Base-by-base conservation (phyloP, 1,284 basidiomycete genomes). In the Veloboletus limbatus region DNA sequence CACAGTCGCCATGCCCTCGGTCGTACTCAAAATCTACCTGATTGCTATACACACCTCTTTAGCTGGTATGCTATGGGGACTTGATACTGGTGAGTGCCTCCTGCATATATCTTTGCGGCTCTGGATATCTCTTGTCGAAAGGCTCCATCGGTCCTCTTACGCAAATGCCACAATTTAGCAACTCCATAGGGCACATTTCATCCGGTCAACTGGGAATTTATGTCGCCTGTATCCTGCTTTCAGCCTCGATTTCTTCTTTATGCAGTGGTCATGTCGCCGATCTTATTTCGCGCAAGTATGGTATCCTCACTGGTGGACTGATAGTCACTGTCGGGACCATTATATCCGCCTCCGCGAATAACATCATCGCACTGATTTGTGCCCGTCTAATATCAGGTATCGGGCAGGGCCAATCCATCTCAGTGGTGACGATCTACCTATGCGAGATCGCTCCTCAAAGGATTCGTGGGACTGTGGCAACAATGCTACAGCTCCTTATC, bases 371-470 rank as follows among this genome's bases (percentile, higher is more conserved):
- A 49, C 58, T 78, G 25, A 68, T 79, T 28, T 62, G 73, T 18
- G 78, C 75, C 4, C 64, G 78, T 20, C 69, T 73, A 21, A 57
- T 79, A 24, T 70, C 75, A 2, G 78, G 76, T 0, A 53, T 72
- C 1, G 76, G 74, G 11, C 70, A 78, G 52, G 76, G 76, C 2
- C 57, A 78, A 14, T 76, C 76, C 54, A 63, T 76, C 38, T 73
- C 71, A 2, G 68, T 70, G 6, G 68, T 75, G 43, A 78, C 73
- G 2, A 73, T 74, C 33, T 76, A 75, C 50, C 60, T 68, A 3
- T 66, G 69, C 43, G 73, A 77, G 53, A 71, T 74, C 21, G 69
- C 75, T 26, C 75, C 73, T 3, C 57, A 68, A 10, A 55, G 60
- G 26, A 64, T 70, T 28, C 67, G 75, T 42, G 75, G 75, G 5